Conservation (phyloP, 257 asterid species). For the Scutellaria baicalensis region DNA sequence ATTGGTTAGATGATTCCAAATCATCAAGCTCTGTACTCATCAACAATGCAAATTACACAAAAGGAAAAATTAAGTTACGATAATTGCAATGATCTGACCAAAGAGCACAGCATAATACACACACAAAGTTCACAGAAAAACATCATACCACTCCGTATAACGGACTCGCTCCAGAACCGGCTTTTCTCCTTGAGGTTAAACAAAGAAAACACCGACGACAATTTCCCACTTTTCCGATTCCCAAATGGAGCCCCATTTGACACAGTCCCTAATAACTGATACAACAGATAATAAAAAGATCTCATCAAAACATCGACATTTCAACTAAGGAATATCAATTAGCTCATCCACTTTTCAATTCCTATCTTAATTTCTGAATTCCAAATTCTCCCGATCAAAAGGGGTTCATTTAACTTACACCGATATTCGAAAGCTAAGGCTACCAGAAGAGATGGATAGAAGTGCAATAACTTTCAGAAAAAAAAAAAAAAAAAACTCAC, state of each 20-base stretch:
- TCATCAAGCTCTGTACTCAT: conserved; percentile 59
- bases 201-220: conserved; percentile 70
- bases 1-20: conserved; percentile 65
- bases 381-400: background rate
- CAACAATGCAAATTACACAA: conserved; percentile 8
- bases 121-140: background rate
- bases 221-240: conserved; percentile 48
- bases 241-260: conserved; percentile 58
- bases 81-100: background rate
- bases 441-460: background rate
- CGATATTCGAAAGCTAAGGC: background rate
- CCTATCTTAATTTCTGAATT: background rate
- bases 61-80: background rate
- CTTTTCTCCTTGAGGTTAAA: conserved; percentile 93
- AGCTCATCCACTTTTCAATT: background rate
- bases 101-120: background rate
- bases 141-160: conserved; percentile 64
- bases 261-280: conserved; percentile 46
- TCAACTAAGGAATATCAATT: background rate
- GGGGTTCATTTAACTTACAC: background rate
- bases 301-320: background rate
- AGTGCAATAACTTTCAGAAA: background rate
- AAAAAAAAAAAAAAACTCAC: conserved; percentile 16
- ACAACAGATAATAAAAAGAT: conserved; percentile 7
- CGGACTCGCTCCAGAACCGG: conserved; percentile 93